A percentile compares a stretch with the other conserved stretches of the same genome.
Conservation (phyloP, 73 alveolate species). For the Paramecium octaurelia region DNA sequence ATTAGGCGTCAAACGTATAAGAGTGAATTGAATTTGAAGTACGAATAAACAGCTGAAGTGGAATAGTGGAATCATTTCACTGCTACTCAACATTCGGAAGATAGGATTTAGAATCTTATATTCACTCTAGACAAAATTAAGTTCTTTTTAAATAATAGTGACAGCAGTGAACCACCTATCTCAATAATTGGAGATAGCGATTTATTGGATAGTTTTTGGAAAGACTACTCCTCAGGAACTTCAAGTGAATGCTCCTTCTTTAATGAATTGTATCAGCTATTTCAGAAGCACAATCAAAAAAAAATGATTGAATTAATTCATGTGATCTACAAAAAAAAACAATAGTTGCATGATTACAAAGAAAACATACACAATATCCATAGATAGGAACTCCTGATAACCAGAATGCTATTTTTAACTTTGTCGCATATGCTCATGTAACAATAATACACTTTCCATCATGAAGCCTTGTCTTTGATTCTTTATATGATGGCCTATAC, state of each 20-base stretch:
- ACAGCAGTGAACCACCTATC: slow-evolving; percentile 24
- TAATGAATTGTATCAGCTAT: not conserved
- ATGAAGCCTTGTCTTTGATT: slow-evolving; percentile 57
- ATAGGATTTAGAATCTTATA: slow-evolving; percentile 60
- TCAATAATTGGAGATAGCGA: not conserved
- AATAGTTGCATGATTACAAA: not conserved
- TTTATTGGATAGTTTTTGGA: slow-evolving; percentile 9
- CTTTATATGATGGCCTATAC: slow-evolving; percentile 57
- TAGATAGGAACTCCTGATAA: not conserved
- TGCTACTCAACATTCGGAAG: slow-evolving; percentile 37
- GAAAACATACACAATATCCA: not conserved
- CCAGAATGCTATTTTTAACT: slow-evolving; percentile 4
- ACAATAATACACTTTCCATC: slow-evolving; percentile 6
- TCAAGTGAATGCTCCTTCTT: not conserved
- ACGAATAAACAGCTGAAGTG: not conserved
- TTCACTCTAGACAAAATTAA: slow-evolving; percentile 66
- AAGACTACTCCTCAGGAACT: not conserved
- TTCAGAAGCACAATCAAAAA: not conserved
- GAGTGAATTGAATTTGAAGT: not conserved
- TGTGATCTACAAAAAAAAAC: not conserved
- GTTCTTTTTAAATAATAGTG: slow-evolving; percentile 16
- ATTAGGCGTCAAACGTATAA: not conserved
- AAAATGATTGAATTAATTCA: not conserved
- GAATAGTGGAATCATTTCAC: not conserved
- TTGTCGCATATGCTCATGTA: slow-evolving; percentile 18